A percentile compares a stretch with the other conserved stretches of the same genome.
Evolutionary conservation across 1,284 basidiomycete species (phyloP).

Genomic region (Heterobasidion irregulare): DNA sequence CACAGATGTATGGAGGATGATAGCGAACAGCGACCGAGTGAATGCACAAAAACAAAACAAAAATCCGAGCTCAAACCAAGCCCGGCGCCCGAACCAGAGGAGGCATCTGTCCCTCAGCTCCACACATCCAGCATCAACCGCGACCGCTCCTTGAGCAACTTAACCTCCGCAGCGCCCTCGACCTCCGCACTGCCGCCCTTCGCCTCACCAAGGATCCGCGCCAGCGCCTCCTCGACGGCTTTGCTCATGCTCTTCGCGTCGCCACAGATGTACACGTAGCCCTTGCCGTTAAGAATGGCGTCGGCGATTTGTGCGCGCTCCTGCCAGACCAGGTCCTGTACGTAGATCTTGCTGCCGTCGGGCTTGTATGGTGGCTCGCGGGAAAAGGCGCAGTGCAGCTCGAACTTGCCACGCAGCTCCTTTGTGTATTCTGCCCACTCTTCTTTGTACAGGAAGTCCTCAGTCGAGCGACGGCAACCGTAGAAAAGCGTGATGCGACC

Average conservation of each 20-base stretch:
- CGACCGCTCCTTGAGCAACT: conserved; percentile 88
- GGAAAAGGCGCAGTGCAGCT: conserved; percentile 84
- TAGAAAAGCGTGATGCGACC: conserved; percentile 93
- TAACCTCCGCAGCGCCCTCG: conserved; percentile 87
- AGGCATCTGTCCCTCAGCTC: conserved; percentile 34
- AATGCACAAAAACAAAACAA: too few species aligned
- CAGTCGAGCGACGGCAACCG: conserved; percentile 80
- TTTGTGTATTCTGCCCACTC: conserved; percentile 89
- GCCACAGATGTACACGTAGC: conserved; percentile 93
- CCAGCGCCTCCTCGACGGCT: conserved; percentile 84
- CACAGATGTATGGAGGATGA: too few species aligned
- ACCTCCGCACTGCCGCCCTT: conserved; percentile 82
- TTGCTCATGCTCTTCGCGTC: conserved; percentile 97
- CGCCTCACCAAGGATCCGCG: conserved; percentile 85
- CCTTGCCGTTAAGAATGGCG: conserved; percentile 88
- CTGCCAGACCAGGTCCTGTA: conserved; percentile 93
- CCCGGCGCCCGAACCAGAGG: too few species aligned
- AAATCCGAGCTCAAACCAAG: too few species aligned
- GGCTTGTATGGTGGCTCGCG: conserved; percentile 79
- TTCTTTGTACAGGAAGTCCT: conserved; percentile 92
- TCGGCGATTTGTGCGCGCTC: conserved; percentile 76
- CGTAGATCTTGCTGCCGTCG: conserved; percentile 94
- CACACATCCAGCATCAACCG: conserved; percentile 78
- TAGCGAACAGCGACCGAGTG: too few species aligned
- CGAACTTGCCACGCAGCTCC: conserved; percentile 89